Conservation (phyloP, 1,284 basidiomycete genomes). For the Apiotrichum domesticum region DNA sequence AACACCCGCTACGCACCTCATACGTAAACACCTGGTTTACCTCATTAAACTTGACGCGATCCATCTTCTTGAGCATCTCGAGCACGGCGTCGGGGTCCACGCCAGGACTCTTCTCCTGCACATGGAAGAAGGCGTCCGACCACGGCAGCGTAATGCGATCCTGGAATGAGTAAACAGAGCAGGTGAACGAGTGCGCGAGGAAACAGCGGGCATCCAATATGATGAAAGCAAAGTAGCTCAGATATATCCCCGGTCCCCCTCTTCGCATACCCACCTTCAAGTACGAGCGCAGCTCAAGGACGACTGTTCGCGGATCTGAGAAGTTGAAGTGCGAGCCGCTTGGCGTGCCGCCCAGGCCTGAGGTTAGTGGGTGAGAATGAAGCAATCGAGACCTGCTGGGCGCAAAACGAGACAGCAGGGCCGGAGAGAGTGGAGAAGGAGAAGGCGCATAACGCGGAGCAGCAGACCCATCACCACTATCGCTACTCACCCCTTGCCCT, state of each 20-base stretch:
- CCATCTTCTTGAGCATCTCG: constrained; percentile 35
- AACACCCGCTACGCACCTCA: constrained; percentile 25
- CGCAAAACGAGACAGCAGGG: no score
- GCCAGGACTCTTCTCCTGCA: constrained; percentile 29
- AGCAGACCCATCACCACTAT: background rate
- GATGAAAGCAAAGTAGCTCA: no score
- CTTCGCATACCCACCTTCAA: constrained; percentile 21
- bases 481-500: constrained; percentile 10
- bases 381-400: no score
- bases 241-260: background rate
- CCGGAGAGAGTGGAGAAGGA: no score
- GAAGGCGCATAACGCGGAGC: no score
- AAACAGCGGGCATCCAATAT: background rate
- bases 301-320: constrained; percentile 31
- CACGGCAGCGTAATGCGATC: constrained; percentile 26
- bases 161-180: constrained; percentile 6
- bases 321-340: constrained; percentile 7
- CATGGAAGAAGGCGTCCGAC: constrained; percentile 32
- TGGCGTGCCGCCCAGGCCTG: constrained; percentile 8
- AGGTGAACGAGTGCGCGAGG: background rate
- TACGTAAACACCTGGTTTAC: constrained; percentile 42
- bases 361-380: background rate
- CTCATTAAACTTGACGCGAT: constrained; percentile 38
- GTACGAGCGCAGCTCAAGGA: constrained; percentile 25
- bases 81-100: constrained; percentile 30